Base-by-base conservation (phyloP, 768 basidiomycete species). In the Trametes cubensis region DNA sequence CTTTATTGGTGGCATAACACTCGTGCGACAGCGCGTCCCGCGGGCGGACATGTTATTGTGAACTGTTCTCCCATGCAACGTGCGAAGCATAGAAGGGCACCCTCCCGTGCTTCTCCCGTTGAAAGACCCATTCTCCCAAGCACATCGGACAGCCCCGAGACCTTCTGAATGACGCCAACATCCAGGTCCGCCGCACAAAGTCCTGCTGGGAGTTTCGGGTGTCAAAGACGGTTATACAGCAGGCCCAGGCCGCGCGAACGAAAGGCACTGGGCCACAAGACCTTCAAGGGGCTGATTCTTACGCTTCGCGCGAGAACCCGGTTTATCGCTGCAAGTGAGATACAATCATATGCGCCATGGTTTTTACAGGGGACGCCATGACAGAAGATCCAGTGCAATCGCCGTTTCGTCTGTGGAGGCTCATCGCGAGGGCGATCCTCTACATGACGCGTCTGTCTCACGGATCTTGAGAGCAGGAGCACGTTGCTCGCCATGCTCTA, bases 11-110 rank as follows among this genome's bases (percentile, higher is more conserved):
- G 34, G 34, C 34, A 11, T 34, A 34, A 34, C 11, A 11, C 34
- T 34, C 34, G 34, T 34, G 34, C 34, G 34, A 34, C 6, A 34
- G 34, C 34, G 34, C 34, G 28, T 40, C 8, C 13, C 15, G 26
- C 17, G 44, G 28, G 20, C 52, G 30, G 20, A 39, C 44, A 46
- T 56, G 44, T 56, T 34, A 20, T 23, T 28, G 44, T n/a, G n/a
- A 23, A 23, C 11, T 17, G 44, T 44, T 47, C 55, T 56, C 45
- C 44, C 55, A 38, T 45, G 54, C 55, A 58, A 38, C 56, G 20
- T 18, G 3, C 21, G n/a, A 18, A 4, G 14, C 39, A 34, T 11
- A 34, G 34, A 4, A 10, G 34, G 34, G 3, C 45, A n/a, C 50
- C 42, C 57, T 41, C 11, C 39, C 57, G 57, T 26, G 47, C 57